Percentiles rank a stretch among this genome's conserved stretches.
These are phyloP conservation scores for Poa annua DNA, from an alignment of 176 grass and related monocot genomes.

Conservation along the genomic window DNA sequence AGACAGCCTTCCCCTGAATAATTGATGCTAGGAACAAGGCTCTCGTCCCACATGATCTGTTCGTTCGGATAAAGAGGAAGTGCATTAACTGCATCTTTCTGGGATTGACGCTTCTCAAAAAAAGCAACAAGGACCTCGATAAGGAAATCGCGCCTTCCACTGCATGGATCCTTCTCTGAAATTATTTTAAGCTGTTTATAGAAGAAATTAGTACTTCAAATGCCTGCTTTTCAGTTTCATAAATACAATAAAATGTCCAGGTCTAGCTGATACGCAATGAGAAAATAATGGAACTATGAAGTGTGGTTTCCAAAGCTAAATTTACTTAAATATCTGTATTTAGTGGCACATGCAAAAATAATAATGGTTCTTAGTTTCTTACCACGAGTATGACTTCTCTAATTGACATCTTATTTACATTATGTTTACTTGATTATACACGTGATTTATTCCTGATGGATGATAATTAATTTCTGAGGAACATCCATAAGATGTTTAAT, in stretches of 20 bases:
- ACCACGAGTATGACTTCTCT: constrained; percentile 27
- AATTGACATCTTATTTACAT: constrained; percentile 2
- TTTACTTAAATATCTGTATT: background rate
- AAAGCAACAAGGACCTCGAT: constrained; percentile 89
- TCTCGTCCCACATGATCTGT: constrained; percentile 99
- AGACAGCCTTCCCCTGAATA: constrained; percentile 99
- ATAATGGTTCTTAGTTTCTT: constrained; percentile 22
- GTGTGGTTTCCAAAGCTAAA: constrained; percentile 22
- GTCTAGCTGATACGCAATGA: constrained; percentile 24
- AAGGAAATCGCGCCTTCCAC: constrained; percentile 84
- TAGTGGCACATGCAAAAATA: background rate
- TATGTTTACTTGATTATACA: constrained; percentile 5
- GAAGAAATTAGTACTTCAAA: constrained; percentile 51
- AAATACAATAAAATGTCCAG: constrained; percentile 12
- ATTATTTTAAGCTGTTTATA: constrained; percentile 93
- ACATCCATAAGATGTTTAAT: constrained; percentile 20
- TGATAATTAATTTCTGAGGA: background rate
- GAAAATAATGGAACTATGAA: constrained; percentile 32
- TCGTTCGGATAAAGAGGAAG: constrained; percentile 98
- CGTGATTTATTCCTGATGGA: background rate
- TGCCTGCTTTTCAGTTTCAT: constrained; percentile 8
- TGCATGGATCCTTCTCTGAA: constrained; percentile 76
- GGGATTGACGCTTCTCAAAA: constrained; percentile 94
- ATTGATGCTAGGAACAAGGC: constrained; percentile 98
- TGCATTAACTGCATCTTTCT: constrained; percentile 98